Evolutionary conservation across 257 asterid genomes (phyloP).

Genomic region (Solanum infundibuliforme): DNA sequence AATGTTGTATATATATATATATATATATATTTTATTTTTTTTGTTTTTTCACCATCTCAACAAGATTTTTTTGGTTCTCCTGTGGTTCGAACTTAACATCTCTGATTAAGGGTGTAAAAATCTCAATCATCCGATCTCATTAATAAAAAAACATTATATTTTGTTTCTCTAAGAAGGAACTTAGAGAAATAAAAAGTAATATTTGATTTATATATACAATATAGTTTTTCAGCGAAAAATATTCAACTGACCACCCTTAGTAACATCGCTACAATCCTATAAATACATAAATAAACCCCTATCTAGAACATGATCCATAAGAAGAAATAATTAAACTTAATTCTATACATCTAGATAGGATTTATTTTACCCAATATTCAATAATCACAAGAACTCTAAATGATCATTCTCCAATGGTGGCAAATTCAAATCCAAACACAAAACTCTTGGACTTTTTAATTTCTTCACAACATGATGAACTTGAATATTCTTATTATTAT

Average conservation of each 20-base stretch:
- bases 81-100: rapidly evolving
- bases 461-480: slow-evolving; percentile 31
- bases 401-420: slow-evolving; percentile 41
- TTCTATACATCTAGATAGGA: background rate
- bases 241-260: background rate
- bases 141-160: background rate
- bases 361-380: background rate
- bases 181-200: background rate
- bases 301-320: background rate
- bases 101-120: background rate
- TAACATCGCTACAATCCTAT: background rate
- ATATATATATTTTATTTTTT: too few relatives aligned
- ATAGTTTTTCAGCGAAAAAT: background rate
- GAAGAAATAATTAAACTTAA: background rate
- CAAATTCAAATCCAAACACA: slow-evolving; percentile 53
- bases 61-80: background rate
- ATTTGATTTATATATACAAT: background rate
- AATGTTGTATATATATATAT: too few relatives aligned
- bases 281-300: background rate
- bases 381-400: slow-evolving; percentile 5
- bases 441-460: slow-evolving; percentile 25
- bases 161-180: background rate
- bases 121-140: background rate
- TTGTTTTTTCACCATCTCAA: background rate
- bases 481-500: background rate